Conservation (phyloP, 2,329 filamentous ascomycete species). For the Chaetomium sp. region DNA sequence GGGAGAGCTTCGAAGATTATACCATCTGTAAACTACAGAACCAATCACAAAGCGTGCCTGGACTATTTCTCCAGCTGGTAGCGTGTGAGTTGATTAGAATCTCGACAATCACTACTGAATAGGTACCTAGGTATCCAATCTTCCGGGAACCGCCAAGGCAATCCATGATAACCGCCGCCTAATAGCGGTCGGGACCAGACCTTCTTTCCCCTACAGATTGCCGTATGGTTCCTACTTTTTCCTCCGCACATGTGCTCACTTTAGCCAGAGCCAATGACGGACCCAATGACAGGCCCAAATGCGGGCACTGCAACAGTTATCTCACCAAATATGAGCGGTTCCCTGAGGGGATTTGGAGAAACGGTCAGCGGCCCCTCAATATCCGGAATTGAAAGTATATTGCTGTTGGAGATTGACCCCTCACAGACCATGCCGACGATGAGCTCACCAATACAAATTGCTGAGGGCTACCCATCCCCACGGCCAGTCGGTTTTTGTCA, state of each 20-base stretch:
- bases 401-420: constrained; percentile 18
- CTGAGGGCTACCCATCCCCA: no score
- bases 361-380: constrained; percentile 24
- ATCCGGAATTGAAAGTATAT: constrained; percentile 27
- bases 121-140: no score
- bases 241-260: constrained; percentile 11
- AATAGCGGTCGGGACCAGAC: constrained; percentile 11
- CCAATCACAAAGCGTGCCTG: background rate
- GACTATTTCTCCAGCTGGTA: background rate
- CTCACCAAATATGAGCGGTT: background rate
- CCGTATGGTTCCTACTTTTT: constrained; percentile 4
- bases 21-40: background rate
- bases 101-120: background rate
- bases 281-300: constrained; percentile 9
- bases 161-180: constrained; percentile 30
- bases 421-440: background rate
- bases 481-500: background rate
- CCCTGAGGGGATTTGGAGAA: constrained; percentile 5
- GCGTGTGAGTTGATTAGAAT: background rate
- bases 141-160: constrained; percentile 31
- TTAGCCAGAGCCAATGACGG: constrained; percentile 26
- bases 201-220: background rate
- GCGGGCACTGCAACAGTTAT: background rate
- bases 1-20: background rate
- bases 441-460: background rate